Evolutionary conservation across 208 protist genomes (phyloP).

Genomic region (Phytomonas sp.): DNA sequence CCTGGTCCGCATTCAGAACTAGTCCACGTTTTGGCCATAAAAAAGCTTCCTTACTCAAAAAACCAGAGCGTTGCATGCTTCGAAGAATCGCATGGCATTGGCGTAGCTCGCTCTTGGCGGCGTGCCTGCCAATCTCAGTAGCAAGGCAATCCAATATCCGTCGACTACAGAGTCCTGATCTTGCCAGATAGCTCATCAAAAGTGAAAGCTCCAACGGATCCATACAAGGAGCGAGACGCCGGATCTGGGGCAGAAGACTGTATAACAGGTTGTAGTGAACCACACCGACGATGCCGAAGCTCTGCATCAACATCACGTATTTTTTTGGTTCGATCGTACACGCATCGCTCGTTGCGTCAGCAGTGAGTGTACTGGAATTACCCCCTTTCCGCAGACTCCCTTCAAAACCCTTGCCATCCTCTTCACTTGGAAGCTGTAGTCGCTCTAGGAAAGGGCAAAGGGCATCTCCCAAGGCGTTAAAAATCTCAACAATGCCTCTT

Average conservation of each 20-base stretch:
- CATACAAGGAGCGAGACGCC: constrained; percentile 28
- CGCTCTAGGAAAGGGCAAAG: not conserved
- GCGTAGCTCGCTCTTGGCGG: constrained; percentile 30
- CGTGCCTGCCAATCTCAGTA: constrained; percentile 23
- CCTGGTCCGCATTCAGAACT: constrained; percentile 11
- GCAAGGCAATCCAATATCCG: constrained; percentile 36
- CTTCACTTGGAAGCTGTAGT: not conserved
- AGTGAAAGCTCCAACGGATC: constrained; percentile 71
- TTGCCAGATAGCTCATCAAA: constrained; percentile 44
- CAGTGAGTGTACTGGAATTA: not conserved
- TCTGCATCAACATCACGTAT: constrained; percentile 75
- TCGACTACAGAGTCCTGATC: constrained; percentile 68
- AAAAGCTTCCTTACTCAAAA: constrained; percentile 17
- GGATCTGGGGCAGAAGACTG: constrained; percentile 43
- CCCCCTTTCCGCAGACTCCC: not conserved
- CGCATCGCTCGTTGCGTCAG: not conserved
- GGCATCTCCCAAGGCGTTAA: constrained; percentile 1
- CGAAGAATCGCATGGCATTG: constrained; percentile 61
- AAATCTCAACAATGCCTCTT: not conserved
- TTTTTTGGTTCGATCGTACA: constrained; percentile 34
- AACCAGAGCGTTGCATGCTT: constrained; percentile 49
- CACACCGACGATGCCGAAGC: constrained; percentile 39
- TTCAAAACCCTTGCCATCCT: not conserved
- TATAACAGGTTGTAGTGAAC: constrained; percentile 45
- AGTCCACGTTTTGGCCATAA: constrained; percentile 24